phyloP scores from a whole-genome alignment of 2,329 filamentous ascomycete species.

The Onygenales sp. region DNA sequence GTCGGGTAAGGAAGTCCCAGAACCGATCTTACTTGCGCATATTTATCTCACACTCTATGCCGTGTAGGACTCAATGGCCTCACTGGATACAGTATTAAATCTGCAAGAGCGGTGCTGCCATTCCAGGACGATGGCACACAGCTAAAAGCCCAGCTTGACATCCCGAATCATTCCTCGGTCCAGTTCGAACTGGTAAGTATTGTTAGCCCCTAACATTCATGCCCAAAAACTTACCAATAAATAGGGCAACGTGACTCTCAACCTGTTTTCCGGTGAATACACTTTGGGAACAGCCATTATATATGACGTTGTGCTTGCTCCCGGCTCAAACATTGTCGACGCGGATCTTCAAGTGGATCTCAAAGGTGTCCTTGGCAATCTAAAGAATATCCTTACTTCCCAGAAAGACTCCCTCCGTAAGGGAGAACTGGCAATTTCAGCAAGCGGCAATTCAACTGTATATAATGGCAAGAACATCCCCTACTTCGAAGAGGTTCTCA shows the following conservation, averaged over 20 bases:
- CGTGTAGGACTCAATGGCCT: constrained; percentile 27
- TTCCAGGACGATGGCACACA: constrained; percentile 32
- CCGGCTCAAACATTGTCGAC: constrained; percentile 34
- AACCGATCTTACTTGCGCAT: neutral
- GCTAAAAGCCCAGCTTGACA: constrained; percentile 32
- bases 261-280: constrained; percentile 33
- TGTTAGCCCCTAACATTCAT: neutral
- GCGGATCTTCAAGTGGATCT: constrained; percentile 37
- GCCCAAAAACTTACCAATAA: neutral
- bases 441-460: constrained; percentile 33
- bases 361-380: constrained; percentile 33
- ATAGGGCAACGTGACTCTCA: constrained; percentile 38
- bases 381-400: constrained; percentile 29
- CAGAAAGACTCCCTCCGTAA: constrained; percentile 29
- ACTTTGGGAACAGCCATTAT: constrained; percentile 32
- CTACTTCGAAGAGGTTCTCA: constrained; percentile 38
- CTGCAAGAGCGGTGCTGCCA: constrained; percentile 29
- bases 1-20: constrained; percentile 13
- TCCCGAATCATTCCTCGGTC: constrained; percentile 39
- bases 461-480: constrained; percentile 35
- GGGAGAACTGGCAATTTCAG: constrained; percentile 34
- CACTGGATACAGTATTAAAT: constrained; percentile 29
- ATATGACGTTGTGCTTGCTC: constrained; percentile 32
- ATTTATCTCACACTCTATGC: neutral
- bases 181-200: constrained; percentile 24